Percentiles rank a stretch among this genome's conserved stretches.
phyloP scores from a whole-genome alignment of 2,329 filamentous ascomycete species.

The Ophiocordyceps robertsii region DNA sequence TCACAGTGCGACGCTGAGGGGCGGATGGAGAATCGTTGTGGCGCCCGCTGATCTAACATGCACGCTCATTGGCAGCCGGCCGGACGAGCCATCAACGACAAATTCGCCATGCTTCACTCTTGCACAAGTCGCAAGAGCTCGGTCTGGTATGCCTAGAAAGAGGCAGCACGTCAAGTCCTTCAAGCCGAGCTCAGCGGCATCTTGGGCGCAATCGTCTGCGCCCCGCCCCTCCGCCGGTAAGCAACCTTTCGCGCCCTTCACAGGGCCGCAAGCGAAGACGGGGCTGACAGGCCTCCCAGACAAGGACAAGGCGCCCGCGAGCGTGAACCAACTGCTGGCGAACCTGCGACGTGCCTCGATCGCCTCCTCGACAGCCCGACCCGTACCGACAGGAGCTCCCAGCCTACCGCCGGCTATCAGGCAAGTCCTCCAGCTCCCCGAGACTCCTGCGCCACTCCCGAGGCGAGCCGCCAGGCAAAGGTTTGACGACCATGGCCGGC shows the following conservation, averaged over 20 bases:
- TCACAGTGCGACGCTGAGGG: no score
- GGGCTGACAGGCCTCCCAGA: background rate
- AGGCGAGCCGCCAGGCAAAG: constrained; percentile 27
- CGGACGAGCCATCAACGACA: background rate
- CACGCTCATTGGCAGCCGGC: background rate
- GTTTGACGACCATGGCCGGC: constrained; percentile 32
- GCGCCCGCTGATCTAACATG: background rate
- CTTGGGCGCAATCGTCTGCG: constrained; percentile 20
- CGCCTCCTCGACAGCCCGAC: constrained; percentile 12
- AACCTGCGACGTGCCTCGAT: constrained; percentile 35
- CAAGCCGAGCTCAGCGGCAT: constrained; percentile 43
- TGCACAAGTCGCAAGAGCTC: background rate
- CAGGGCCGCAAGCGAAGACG: background rate
- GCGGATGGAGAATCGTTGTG: no score
- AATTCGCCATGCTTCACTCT: background rate
- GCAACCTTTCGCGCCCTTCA: background rate
- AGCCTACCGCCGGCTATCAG: constrained; percentile 46
- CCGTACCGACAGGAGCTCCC: constrained; percentile 23
- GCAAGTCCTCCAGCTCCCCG: constrained; percentile 44
- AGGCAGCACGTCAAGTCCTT: constrained; percentile 40
- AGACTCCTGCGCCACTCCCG: constrained; percentile 37
- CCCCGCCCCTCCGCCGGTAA: constrained; percentile 14
- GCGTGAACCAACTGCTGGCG: constrained; percentile 48
- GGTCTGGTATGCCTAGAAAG: constrained; percentile 48
- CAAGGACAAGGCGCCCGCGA: constrained; percentile 14